Evolutionary conservation across 108 stramenopile genomes (phyloP).

Genomic region (Cyclostephanos tholiformis): DNA sequence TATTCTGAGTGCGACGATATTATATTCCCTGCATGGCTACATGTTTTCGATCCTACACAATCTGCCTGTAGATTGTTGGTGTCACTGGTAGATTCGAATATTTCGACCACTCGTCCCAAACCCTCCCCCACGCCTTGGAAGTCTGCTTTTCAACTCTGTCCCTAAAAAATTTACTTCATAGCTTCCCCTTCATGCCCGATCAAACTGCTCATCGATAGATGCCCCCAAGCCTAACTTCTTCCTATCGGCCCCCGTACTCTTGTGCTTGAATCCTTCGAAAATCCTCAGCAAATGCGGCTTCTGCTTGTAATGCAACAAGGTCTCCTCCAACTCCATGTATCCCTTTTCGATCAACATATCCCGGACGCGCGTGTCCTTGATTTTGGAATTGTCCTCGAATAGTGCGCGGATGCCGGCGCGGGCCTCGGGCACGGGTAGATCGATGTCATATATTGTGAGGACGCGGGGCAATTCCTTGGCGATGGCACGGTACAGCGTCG

Average conservation of each 20-base stretch:
- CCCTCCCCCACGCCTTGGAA: not conserved
- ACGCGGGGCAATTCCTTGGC: constrained; percentile 89
- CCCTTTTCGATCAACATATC: constrained; percentile 90
- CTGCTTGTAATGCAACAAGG: constrained; percentile 92
- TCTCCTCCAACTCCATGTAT: constrained; percentile 90
- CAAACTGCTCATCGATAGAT: constrained; percentile 77
- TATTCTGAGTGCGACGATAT: no score
- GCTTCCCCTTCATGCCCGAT: constrained; percentile 23
- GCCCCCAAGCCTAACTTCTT: constrained; percentile 63
- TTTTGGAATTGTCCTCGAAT: constrained; percentile 67
- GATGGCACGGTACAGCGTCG: constrained; percentile 66
- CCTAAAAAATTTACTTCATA: not conserved
- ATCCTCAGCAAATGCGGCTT: constrained; percentile 82
- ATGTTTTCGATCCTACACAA: no score
- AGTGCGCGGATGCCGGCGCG: constrained; percentile 63
- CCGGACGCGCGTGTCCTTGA: constrained; percentile 80
- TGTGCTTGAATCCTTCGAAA: constrained; percentile 72
- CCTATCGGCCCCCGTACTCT: constrained; percentile 61
- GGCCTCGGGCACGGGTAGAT: constrained; percentile 73
- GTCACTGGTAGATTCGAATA: not conserved
- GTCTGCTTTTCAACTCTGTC: not conserved
- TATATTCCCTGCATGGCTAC: no score
- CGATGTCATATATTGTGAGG: constrained; percentile 89
- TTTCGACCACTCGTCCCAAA: not conserved
- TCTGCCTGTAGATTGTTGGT: not conserved